Evolutionary conservation across 345 rosid genomes (phyloP).

Genomic region (Eucalyptus coolabah): DNA sequence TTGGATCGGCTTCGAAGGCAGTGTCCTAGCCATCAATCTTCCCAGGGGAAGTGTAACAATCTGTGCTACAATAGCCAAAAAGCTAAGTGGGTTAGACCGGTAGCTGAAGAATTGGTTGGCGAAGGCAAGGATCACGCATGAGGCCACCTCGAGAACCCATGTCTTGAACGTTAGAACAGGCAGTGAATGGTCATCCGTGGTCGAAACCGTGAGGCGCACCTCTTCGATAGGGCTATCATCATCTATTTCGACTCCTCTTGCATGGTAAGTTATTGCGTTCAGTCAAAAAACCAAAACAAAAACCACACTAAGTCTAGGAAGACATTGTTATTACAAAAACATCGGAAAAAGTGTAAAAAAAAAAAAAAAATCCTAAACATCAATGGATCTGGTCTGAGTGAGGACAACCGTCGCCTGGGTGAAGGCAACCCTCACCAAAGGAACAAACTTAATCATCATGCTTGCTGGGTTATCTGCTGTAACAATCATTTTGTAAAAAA

Average conservation of each 20-base stretch:
- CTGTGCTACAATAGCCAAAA: slow-evolving; percentile 23
- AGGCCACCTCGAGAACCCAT: slow-evolving; percentile 31
- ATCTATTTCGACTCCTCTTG: slow-evolving; percentile 12
- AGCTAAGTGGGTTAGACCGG: slow-evolving; percentile 21
- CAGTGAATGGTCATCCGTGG: slow-evolving; percentile 31
- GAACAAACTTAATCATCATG: too few relatives aligned
- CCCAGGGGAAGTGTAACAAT: slow-evolving; percentile 32
- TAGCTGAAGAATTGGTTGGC: slow-evolving; percentile 44
- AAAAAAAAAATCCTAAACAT: too few relatives aligned
- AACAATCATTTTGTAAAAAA: too few relatives aligned
- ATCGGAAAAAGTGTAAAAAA: too few relatives aligned
- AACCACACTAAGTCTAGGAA: too few relatives aligned
- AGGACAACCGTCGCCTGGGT: too few relatives aligned
- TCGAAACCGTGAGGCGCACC: slow-evolving; percentile 43
- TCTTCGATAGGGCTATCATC: slow-evolving; percentile 46
- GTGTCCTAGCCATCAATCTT: slow-evolving; percentile 36
- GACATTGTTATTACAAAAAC: too few relatives aligned
- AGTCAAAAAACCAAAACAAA: too few relatives aligned
- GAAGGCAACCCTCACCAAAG: too few relatives aligned
- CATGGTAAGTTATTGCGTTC: not conserved
- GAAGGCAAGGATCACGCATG: slow-evolving; percentile 36
- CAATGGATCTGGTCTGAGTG: too few relatives aligned
- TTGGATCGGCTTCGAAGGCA: slow-evolving; percentile 13
- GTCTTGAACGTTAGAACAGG: slow-evolving; percentile 40
- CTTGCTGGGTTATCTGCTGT: too few relatives aligned